Evolutionary conservation across 1,284 basidiomycete genomes (phyloP).

Genomic region (Leucoagaricus sp.): DNA sequence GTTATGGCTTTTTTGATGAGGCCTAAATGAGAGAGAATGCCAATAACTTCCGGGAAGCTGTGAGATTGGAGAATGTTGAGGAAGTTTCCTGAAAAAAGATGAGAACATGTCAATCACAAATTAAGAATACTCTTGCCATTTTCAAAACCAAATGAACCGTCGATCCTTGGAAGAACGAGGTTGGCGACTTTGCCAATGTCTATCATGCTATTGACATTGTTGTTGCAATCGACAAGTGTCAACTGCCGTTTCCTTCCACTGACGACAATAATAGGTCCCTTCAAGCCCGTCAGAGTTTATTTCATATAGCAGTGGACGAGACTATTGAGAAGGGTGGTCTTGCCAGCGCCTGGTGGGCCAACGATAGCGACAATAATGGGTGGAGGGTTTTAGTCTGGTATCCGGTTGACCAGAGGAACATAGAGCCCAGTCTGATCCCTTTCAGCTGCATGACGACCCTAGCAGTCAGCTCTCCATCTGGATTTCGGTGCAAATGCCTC

Average conservation of each 20-base stretch:
- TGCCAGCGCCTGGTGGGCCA: constrained; percentile 96
- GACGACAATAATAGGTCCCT: constrained; percentile 96
- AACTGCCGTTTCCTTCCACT: constrained; percentile 89
- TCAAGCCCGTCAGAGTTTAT: constrained; percentile 87
- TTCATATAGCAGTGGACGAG: constrained; percentile 94
- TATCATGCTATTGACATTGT: constrained; percentile 97
- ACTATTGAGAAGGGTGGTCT: constrained; percentile 92
- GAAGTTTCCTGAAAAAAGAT: constrained; percentile 84
- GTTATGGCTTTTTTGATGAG: constrained; percentile 93
- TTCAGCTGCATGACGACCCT: constrained; percentile 90
- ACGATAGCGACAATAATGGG: constrained; percentile 97
- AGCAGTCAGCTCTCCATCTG: constrained; percentile 83
- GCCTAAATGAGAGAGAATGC: constrained; percentile 94
- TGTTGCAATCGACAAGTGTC: constrained; percentile 97
- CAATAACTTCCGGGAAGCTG: constrained; percentile 98
- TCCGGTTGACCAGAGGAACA: constrained; percentile 94
- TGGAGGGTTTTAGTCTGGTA: constrained; percentile 90
- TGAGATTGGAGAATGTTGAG: constrained; percentile 96
- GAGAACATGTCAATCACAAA: not conserved
- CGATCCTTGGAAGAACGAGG: constrained; percentile 95
- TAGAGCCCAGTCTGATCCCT: constrained; percentile 94
- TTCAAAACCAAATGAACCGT: constrained; percentile 98
- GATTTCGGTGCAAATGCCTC: constrained; percentile 95
- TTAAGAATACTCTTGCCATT: constrained; percentile 67
- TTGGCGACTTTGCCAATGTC: constrained; percentile 98